Evolutionary conservation across 208 protist species (phyloP), one percentile per base, ranked within the genome.

Genomic region (Trypanosoma boissoni): DNA sequence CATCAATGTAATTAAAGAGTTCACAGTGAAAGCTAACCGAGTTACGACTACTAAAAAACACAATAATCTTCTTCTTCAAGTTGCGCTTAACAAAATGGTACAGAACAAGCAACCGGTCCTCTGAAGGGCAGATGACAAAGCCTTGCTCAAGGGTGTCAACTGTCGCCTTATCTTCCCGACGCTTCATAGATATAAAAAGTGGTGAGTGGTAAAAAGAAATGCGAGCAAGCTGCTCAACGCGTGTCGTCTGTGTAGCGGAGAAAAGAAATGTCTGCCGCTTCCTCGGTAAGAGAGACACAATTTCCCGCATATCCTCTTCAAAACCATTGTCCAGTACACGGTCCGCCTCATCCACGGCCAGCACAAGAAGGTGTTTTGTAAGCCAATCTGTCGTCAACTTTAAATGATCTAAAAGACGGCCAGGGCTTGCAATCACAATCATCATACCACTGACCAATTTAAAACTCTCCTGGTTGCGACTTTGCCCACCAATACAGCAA

Each of bases 1-100:
- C 88, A 78, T 99, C 97, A 61, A 99, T 99, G 84, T 99, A 99
- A 84, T 99, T 99, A 63, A 99, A 95, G 2, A 99, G 81, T 74
- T 99, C 98, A 56, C 97, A 96, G 78, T 99, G 96, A 79, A 97
- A 99, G 81, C 99, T 99, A 42, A 99, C 98, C 43, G 88, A 87
- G 68, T 99, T 98, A 72, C 98, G 97, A 39, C 88, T 97, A 54
- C 93, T 98, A 46, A 99, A 96, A 80, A 99, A 99, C 58, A 99
- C 98, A 70, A 99, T 99, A 28, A 99, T 79, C 73, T 98, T 97
- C 75, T 99, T 98, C 64, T 97, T 96, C 27, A 94, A 37, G 76
- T 99, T 98, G 63, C 98, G 98, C 78, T 98, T 99, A 5, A 99
- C 81, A 79, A 99, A 99, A 34, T 98, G 97, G 78, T 99, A 99